Base-by-base conservation (phyloP, 1,284 basidiomycete species). In the Cystobasidiaceae sp. region DNA sequence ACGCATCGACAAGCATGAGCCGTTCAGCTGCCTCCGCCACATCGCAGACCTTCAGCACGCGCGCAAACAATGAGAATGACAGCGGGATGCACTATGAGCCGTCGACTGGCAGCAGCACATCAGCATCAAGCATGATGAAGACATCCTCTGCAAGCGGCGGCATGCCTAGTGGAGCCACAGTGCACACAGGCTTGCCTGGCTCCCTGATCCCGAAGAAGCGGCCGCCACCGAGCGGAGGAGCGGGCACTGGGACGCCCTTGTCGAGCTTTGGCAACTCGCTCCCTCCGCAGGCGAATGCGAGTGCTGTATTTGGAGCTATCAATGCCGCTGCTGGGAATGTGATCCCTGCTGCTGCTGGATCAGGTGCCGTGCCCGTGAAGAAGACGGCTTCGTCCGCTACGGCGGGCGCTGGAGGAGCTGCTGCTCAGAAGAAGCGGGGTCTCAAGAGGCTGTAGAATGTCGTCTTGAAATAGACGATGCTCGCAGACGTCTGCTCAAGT, bases 361-460 rank as follows among this genome's bases (percentile, higher is more conserved):
- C n/a, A n/a, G n/a, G n/a, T n/a, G n/a, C n/a, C n/a, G n/a, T n/a
- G n/a, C n/a, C n/a, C 3, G 19, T 39, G 1, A 51, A 51, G 48
- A 61, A 61, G 34, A 33, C 49, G 21, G 41, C 50, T 1, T 30
- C 50, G 8, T 37, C 34, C 19, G 39, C 33, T 28, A 46, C n/a
- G 9, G 51, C 50, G 4, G 54, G 54, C 13, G 28, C 34, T 23
- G 39, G 34, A 15, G 49, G 21, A 27, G 46, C 41, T 30, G 61
- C 52, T 34, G 61, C 61, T 44, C 56, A 59, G 56, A 64, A 64
- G 44, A 64, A 64, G 43, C 25, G 61, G 19, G 52, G 51, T 17
- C 44, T 64, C 28, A 64, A 64, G 61, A 51, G 61, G 15, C 51
- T 64, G 15, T 62, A 49, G 21, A 25, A 44, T 37, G 9, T 7